Conservation (phyloP, 495 filamentous ascomycete species). For the Patellaria atrata region DNA sequence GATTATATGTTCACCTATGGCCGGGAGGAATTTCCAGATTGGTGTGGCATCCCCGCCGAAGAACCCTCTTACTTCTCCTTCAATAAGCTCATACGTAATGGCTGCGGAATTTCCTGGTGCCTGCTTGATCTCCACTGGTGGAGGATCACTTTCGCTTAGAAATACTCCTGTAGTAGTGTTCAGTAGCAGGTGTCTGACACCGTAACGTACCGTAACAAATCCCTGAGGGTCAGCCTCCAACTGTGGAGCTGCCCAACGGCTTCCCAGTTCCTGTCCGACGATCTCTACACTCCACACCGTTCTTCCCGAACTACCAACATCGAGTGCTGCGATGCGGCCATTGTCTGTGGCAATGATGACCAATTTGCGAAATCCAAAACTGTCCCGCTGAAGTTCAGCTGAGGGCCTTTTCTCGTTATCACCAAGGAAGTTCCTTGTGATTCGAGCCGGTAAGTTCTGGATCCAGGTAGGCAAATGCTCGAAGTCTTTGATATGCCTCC, state of each 20-base stretch:
- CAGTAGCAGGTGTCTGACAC: conserved; percentile 7
- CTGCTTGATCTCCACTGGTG: background rate
- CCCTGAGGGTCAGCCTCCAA: conserved; percentile 28
- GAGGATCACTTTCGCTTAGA: conserved; percentile 1
- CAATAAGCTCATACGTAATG: conserved; percentile 19
- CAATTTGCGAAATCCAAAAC: conserved; percentile 78
- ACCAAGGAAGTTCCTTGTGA: conserved; percentile 55
- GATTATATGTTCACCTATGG: conserved; percentile 49
- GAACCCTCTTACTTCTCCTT: conserved; percentile 20
- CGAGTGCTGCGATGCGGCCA: conserved; percentile 65
- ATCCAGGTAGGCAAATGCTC: conserved; percentile 65
- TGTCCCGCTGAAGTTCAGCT: conserved; percentile 50
- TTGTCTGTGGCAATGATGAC: conserved; percentile 66
- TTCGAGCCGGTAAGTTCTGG: conserved; percentile 24
- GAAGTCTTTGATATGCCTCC: conserved; percentile 67
- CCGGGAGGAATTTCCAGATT: conserved; percentile 62
- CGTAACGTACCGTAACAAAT: conserved; percentile 39
- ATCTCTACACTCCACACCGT: conserved; percentile 61
- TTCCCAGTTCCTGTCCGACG: conserved; percentile 35
- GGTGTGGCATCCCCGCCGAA: conserved; percentile 5
- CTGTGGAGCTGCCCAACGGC: conserved; percentile 37
- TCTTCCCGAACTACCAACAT: conserved; percentile 57
- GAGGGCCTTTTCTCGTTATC: conserved; percentile 28
- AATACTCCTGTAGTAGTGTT: conserved; percentile 17
- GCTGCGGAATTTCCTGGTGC: conserved; percentile 1